A percentile compares a stretch with the other conserved stretches of the same genome.
phyloP scores from a whole-genome alignment of 805 yeast species.

The Kluyveromyces nonfermentans region DNA sequence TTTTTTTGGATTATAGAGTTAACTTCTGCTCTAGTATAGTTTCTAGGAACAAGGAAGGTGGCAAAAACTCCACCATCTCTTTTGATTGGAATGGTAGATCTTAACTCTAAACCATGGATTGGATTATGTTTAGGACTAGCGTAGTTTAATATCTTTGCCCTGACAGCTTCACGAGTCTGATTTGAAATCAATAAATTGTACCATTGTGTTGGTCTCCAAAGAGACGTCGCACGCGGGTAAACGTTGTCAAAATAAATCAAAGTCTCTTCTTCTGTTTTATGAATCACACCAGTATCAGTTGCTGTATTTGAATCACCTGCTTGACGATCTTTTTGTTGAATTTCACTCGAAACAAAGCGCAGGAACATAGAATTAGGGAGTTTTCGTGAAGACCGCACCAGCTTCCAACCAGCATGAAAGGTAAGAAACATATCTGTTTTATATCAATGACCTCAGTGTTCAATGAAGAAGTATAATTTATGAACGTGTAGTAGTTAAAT shows the following conservation, averaged over 20 bases:
- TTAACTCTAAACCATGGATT: conserved; percentile 37
- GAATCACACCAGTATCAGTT: conserved; percentile 48
- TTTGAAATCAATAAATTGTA: conserved; percentile 31
- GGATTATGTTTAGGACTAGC: conserved; percentile 33
- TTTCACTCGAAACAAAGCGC: conserved; percentile 30
- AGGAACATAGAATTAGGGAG: not conserved
- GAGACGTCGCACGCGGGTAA: conserved; percentile 36
- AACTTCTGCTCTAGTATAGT: conserved; percentile 40
- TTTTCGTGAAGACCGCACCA: not conserved
- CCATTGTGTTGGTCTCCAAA: conserved; percentile 40
- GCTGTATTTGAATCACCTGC: conserved; percentile 49
- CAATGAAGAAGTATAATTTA: too few relatives aligned
- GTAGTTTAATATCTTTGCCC: conserved; percentile 31
- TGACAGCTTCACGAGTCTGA: conserved; percentile 32
- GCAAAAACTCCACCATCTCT: conserved; percentile 95
- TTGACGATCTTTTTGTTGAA: conserved; percentile 36
- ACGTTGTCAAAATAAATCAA: conserved; percentile 49
- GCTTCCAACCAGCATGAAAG: not conserved
- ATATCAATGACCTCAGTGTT: too few relatives aligned
- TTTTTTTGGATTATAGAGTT: conserved; percentile 43
- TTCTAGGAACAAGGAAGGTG: conserved; percentile 53
- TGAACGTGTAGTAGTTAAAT: too few relatives aligned
- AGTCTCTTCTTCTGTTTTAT: conserved; percentile 40
- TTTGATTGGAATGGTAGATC: conserved; percentile 56
- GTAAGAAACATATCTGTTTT: too few relatives aligned